Conservation (phyloP, 2,329 filamentous ascomycete species). For the Macrophomina tecta region DNA sequence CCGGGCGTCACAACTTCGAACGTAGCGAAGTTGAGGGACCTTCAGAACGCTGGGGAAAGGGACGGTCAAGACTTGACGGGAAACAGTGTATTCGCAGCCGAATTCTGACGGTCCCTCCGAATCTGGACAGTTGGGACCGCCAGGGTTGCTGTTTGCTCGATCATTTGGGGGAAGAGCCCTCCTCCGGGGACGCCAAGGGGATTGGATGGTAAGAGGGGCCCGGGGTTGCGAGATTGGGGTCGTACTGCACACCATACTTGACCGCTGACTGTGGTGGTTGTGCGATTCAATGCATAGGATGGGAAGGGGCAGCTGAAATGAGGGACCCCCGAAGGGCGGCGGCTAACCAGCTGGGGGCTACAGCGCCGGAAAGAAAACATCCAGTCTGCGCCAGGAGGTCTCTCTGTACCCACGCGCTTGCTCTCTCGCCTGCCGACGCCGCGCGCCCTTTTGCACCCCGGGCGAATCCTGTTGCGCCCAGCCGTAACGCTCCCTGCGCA, state of each 20-base stretch:
- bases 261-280: not conserved
- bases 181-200: not conserved
- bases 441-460: too few relatives aligned
- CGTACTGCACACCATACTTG: not conserved
- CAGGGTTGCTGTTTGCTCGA: not conserved
- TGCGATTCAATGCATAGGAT: not conserved
- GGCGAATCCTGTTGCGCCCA: too few relatives aligned
- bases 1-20: not conserved
- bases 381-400: not conserved
- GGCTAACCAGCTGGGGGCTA: not conserved
- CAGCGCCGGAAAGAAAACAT: not conserved
- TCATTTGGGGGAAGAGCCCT: not conserved
- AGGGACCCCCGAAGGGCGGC: too few relatives aligned
- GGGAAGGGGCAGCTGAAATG: not conserved
- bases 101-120: not conserved
- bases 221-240: not conserved
- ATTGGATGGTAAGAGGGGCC: not conserved
- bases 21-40: not conserved
- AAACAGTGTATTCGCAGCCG: not conserved
- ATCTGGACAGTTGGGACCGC: not conserved
- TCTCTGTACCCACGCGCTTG: not conserved
- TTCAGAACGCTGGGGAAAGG: not conserved
- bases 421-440: not conserved
- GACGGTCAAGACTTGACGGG: not conserved
- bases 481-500: not conserved